Evolutionary conservation across 2,329 filamentous ascomycete species (phyloP).

Genomic region (Neocatenulostroma microsporum): DNA sequence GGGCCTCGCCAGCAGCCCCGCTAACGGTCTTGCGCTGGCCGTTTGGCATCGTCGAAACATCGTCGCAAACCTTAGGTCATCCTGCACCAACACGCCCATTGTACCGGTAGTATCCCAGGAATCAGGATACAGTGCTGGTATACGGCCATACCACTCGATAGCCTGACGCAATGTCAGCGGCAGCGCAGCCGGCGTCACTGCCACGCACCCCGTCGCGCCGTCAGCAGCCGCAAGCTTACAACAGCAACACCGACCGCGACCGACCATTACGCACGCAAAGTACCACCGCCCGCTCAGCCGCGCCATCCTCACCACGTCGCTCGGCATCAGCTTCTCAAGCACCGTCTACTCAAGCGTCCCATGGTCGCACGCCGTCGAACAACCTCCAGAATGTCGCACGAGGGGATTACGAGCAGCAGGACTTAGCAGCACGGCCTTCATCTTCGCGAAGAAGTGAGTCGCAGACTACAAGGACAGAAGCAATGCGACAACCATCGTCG

Average conservation of each 20-base stretch:
- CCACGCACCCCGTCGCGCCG: constrained; percentile 45
- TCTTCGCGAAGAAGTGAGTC: constrained; percentile 56
- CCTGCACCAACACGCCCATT: too few species aligned
- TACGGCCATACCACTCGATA: too few species aligned
- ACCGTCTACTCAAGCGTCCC: too few species aligned
- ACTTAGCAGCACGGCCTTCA: constrained; percentile 49
- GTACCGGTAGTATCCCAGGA: too few species aligned
- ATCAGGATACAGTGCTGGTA: too few species aligned
- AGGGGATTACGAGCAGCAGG: constrained; percentile 66
- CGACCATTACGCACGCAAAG: constrained; percentile 36
- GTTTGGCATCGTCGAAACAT: too few species aligned
- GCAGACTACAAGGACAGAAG: constrained; percentile 46
- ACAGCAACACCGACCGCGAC: constrained; percentile 43
- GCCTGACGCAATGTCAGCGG: constrained; percentile 31
- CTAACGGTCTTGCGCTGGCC: too few species aligned
- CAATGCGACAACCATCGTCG: constrained; percentile 39
- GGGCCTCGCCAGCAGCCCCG: too few species aligned
- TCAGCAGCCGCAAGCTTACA: constrained; percentile 34
- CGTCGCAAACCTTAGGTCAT: too few species aligned
- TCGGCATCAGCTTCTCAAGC: constrained; percentile 32
- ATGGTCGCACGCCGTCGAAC: constrained; percentile 36
- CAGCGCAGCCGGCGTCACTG: constrained; percentile 41
- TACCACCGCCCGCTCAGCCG: constrained; percentile 24
- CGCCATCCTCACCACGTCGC: constrained; percentile 28
- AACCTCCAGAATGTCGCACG: constrained; percentile 50